A percentile compares a stretch with the other conserved stretches of the same genome.
These are phyloP conservation scores for Xylariales sp. DNA, from an alignment of 2,329 filamentous ascomycete species.

Conservation along the genomic window DNA sequence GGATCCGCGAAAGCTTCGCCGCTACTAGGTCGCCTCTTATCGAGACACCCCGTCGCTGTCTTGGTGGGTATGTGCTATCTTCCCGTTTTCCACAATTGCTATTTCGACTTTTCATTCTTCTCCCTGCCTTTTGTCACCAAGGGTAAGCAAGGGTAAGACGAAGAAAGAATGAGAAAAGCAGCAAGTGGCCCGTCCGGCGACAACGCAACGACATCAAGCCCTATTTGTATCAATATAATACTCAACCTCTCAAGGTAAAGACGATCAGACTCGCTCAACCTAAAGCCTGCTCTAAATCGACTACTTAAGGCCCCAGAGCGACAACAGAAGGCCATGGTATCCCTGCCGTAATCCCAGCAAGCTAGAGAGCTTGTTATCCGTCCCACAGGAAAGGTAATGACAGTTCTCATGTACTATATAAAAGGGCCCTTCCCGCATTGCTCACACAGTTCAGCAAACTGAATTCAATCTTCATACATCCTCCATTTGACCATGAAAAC, in stretches of 20 bases:
- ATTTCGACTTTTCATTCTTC: conserved; percentile 49
- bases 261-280: conserved; percentile 22
- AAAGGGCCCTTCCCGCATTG: neutral
- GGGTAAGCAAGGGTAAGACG: conserved; percentile 54
- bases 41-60: conserved; percentile 47
- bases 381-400: conserved; percentile 49
- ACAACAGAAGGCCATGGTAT: conserved; percentile 10
- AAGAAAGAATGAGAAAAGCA: conserved; percentile 33
- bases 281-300: conserved; percentile 17
- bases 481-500: neutral
- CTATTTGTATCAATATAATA: conserved; percentile 39
- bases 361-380: conserved; percentile 28
- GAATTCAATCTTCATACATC: neutral
- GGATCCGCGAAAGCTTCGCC: conserved; percentile 75
- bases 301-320: neutral
- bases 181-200: conserved; percentile 26
- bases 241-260: conserved; percentile 37
- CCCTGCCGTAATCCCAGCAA: conserved; percentile 21
- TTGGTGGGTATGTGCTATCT: conserved; percentile 62
- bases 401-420: conserved; percentile 42
- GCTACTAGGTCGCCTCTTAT: conserved; percentile 62
- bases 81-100: conserved; percentile 47
- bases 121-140: conserved; percentile 50
- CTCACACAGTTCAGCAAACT: conserved; percentile 10
- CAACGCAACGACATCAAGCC: conserved; percentile 21